A percentile compares a stretch with the other conserved stretches of the same genome.
Evolutionary conservation across 257 asterid species (phyloP).

Genomic region (Gentiana macrophylla): DNA sequence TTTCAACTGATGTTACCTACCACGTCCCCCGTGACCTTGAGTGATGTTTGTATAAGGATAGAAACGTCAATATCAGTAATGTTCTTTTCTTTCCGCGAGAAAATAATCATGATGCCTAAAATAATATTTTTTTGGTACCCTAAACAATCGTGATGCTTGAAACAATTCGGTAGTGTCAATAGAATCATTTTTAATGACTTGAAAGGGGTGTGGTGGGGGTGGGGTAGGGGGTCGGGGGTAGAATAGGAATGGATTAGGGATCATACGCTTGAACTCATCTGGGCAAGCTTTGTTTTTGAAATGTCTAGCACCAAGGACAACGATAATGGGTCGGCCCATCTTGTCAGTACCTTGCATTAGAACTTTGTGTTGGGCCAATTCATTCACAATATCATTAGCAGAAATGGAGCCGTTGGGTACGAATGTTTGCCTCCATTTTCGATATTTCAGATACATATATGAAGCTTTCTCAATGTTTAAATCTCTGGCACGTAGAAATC

Average conservation of each 20-base stretch:
- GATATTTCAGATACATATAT: conserved; percentile 39
- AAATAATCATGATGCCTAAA: too few relatives aligned
- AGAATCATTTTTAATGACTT: too few relatives aligned
- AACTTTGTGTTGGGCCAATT: conserved; percentile 56
- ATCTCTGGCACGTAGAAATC: conserved; percentile 77
- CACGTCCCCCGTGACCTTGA: too few relatives aligned
- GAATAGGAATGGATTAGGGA: neutral
- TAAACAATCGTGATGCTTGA: too few relatives aligned
- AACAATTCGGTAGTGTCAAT: neutral
- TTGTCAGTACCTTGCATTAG: conserved; percentile 65
- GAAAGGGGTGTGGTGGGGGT: too few relatives aligned
- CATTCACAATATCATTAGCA: conserved; percentile 36
- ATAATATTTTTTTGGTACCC: too few relatives aligned
- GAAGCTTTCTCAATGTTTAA: conserved; percentile 49
- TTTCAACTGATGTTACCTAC: too few relatives aligned
- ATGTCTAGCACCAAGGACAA: conserved; percentile 49
- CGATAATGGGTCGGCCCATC: conserved; percentile 53
- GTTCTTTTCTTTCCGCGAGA: too few relatives aligned
- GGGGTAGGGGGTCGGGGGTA: too few relatives aligned
- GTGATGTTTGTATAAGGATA: too few relatives aligned
- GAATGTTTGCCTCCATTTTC: conserved; percentile 50
- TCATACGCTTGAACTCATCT: conserved; percentile 69
- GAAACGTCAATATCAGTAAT: too few relatives aligned
- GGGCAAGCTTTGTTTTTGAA: conserved; percentile 32
- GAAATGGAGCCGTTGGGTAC: conserved; percentile 51